These are phyloP conservation scores for Fistulinella staudtii DNA, from an alignment of 1,284 basidiomycete species.

Conservation along the genomic window DNA sequence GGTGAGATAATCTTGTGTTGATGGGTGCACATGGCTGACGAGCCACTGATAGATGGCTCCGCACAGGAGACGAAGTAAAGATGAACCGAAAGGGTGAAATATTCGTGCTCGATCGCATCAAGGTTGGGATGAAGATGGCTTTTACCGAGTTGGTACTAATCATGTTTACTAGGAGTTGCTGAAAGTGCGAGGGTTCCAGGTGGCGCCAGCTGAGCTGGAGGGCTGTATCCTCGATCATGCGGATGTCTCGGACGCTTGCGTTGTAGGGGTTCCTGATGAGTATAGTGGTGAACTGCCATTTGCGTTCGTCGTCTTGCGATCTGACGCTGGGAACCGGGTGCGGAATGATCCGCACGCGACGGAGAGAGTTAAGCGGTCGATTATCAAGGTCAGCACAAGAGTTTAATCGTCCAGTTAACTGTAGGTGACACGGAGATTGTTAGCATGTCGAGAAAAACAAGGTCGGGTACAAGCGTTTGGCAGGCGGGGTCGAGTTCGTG, in stretches of 20 bases:
- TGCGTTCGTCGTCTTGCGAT: constrained; percentile 62
- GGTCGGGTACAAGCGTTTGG: constrained; percentile 65
- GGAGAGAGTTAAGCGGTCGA: constrained; percentile 41
- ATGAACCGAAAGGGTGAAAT: constrained; percentile 57
- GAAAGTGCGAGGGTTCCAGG: constrained; percentile 66
- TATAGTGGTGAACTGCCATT: constrained; percentile 76
- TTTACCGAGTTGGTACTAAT: not conserved
- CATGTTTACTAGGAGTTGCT: constrained; percentile 45
- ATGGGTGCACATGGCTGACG: constrained; percentile 17
- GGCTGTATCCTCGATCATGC: constrained; percentile 67
- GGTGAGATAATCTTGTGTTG: constrained; percentile 30
- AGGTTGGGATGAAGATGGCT: constrained; percentile 37
- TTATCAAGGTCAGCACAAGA: constrained; percentile 41
- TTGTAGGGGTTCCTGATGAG: constrained; percentile 74
- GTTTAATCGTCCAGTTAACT: not conserved
- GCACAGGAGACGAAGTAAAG: constrained; percentile 66
- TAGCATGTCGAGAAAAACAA: constrained; percentile 71
- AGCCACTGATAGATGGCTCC: constrained; percentile 60
- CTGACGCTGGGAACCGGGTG: constrained; percentile 40
- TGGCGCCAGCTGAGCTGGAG: constrained; percentile 65
- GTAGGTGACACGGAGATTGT: constrained; percentile 3
- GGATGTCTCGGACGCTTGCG: constrained; percentile 55
- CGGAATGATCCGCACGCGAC: constrained; percentile 31
- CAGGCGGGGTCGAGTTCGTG: constrained; percentile 65
- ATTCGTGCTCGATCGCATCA: constrained; percentile 65